phyloP scores from a whole-genome alignment of 2,329 filamentous ascomycete genomes.

The Penicillium sp. region DNA sequence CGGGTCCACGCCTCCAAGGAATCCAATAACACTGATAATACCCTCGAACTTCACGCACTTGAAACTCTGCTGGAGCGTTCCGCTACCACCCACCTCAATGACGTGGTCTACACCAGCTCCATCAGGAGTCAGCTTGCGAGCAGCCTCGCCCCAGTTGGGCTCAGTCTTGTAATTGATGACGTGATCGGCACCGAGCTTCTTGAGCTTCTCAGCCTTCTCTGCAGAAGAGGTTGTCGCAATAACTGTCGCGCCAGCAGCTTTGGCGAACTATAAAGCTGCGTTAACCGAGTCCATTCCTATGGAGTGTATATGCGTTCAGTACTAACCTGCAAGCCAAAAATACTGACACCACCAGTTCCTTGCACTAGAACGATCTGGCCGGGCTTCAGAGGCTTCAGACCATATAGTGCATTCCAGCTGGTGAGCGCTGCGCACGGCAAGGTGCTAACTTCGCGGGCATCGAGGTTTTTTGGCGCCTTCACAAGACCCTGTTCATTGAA shows the following conservation, averaged over 20 bases:
- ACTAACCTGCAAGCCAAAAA: conserved; percentile 55
- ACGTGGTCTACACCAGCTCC: conserved; percentile 62
- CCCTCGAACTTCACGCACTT: conserved; percentile 57
- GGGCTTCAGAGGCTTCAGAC: conserved; percentile 53
- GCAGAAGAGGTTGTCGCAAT: conserved; percentile 61
- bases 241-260: conserved; percentile 53
- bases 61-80: conserved; percentile 59
- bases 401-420: conserved; percentile 66
- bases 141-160: conserved; percentile 60
- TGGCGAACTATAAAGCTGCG: conserved; percentile 42
- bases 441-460: conserved; percentile 55
- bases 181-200: conserved; percentile 57
- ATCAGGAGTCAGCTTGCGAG: conserved; percentile 51
- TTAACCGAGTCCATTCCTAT: not conserved
- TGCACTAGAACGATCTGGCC: conserved; percentile 60
- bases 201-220: conserved; percentile 54
- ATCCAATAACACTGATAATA: conserved; percentile 58
- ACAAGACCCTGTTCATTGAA: conserved; percentile 70
- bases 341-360: conserved; percentile 61
- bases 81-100: conserved; percentile 65
- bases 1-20: conserved; percentile 51
- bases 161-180: conserved; percentile 62
- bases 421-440: conserved; percentile 63
- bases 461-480: conserved; percentile 57
- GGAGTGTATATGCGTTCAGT: rapidly evolving